Evolutionary conservation across 2,329 filamentous ascomycete genomes (phyloP), one percentile per base, ranked within the genome.

Genomic region (Aspergillus costaricaensis): DNA sequence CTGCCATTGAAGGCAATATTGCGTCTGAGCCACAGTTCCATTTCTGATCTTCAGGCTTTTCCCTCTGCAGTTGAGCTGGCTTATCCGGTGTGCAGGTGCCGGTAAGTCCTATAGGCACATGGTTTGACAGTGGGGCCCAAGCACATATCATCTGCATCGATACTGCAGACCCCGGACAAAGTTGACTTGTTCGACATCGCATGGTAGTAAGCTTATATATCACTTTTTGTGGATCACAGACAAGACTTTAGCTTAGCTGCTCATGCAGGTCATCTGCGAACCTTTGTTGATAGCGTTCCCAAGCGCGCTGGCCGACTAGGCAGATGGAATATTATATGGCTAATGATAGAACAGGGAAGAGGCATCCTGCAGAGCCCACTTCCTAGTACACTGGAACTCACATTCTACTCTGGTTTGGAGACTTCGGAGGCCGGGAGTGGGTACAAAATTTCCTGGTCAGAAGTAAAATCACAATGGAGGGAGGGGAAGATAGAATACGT

Each of bases 71-170:
- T 59, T 51, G 32, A 58, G 57, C 64, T 62, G 63, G 62, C 50
- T 61, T 65, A 66, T 56, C 52, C 47, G 55, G 47, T 51, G 54
- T 62, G 60, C 64, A 67, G 63, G 56, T 52, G 59, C 30, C 55
- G 54, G 21, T 59, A 57, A 48, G 36, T 64, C 39, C 55, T 55
- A 43, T 58, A 62, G 62, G 57, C 59, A 64, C 60, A 66, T 66
- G 57, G 57, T 38, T 50, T 44, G 25, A 39, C 38, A 30, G 58
- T 64, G 32, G 58, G 44, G 23, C 55, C 38, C 48, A 49, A 57
- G 27, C 49, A 61, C 62, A 59, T 60, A 64, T 63, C 64, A 63
- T 59, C 59, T 65, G 61, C 64, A 62, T 58, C 12, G 21, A 25
- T 57, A 57, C 58, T 65, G 60, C 49, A 57, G 55, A 38, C 51